A percentile compares a stretch with the other conserved stretches of the same genome.
Evolutionary conservation across 345 rosid genomes (phyloP).

Genomic region (Salix arbutifolia): DNA sequence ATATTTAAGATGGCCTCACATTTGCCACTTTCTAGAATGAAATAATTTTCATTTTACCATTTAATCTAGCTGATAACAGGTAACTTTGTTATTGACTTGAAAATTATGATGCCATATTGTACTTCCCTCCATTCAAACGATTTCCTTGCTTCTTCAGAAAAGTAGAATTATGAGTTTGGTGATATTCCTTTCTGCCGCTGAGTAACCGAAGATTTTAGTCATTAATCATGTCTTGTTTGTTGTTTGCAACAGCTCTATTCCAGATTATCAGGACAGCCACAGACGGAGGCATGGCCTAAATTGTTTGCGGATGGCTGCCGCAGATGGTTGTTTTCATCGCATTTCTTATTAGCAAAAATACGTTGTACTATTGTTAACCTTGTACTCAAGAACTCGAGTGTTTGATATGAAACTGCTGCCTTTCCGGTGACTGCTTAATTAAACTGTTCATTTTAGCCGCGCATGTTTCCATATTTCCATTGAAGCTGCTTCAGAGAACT

Average conservation of each 20-base stretch:
- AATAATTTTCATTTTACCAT: not conserved
- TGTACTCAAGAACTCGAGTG: not conserved
- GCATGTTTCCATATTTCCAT: not conserved
- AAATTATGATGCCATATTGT: not conserved
- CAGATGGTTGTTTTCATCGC: slow-evolving; percentile 38
- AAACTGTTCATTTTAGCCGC: not conserved
- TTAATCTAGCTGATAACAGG: not conserved
- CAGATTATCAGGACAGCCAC: slow-evolving; percentile 94
- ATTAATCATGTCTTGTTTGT: not conserved
- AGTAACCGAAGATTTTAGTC: not conserved
- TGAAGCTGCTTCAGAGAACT: not conserved
- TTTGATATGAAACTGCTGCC: not conserved
- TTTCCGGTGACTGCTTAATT: not conserved
- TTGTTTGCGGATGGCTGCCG: slow-evolving; percentile 35
- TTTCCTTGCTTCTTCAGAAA: not conserved
- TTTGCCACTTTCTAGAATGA: not conserved
- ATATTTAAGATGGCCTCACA: not conserved
- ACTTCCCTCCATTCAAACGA: not conserved
- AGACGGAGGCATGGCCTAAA: slow-evolving; percentile 19
- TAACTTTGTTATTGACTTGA: not conserved
- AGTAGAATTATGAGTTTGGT: too few relatives aligned
- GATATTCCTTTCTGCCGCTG: too few relatives aligned
- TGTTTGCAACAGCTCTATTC: slow-evolving; percentile 66
- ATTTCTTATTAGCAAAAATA: not conserved
- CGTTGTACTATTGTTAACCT: not conserved